Conservation (phyloP, 257 asterid genomes). For the Solanum pinnatisectum region DNA sequence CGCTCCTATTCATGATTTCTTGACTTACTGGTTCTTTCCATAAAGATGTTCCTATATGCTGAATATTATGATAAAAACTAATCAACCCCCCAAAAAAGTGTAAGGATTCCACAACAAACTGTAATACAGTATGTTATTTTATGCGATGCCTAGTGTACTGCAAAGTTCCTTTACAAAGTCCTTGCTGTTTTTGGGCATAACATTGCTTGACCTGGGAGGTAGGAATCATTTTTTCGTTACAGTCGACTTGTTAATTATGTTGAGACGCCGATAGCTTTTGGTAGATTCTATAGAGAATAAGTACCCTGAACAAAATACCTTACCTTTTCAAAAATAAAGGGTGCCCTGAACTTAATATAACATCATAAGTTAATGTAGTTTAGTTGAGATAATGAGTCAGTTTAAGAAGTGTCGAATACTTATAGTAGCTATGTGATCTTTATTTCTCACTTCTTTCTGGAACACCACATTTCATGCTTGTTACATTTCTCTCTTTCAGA, state of each 20-base stretch:
- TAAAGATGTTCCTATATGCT: background rate
- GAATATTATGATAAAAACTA: background rate
- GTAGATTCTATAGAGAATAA: background rate
- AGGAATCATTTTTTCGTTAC: background rate
- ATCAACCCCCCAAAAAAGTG: background rate
- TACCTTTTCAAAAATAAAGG: background rate
- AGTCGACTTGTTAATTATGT: background rate
- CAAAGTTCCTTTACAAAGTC: background rate
- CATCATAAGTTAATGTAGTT: background rate
- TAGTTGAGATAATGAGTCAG: background rate
- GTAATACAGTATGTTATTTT: background rate
- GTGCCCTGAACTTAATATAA: background rate
- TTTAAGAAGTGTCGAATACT: background rate
- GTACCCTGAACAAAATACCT: background rate
- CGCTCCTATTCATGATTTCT: background rate
- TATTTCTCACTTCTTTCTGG: background rate
- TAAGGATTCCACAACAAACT: background rate
- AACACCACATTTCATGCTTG: background rate
- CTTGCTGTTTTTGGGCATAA: background rate
- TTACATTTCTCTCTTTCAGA: conserved; percentile 26
- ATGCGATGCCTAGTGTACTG: background rate
- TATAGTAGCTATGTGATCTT: background rate
- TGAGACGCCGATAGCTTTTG: background rate
- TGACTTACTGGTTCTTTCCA: background rate
- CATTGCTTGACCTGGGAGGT: background rate